phyloP scores from a whole-genome alignment of 2,329 filamentous ascomycete species.

The Aspergillus fumigatiaffinis region DNA sequence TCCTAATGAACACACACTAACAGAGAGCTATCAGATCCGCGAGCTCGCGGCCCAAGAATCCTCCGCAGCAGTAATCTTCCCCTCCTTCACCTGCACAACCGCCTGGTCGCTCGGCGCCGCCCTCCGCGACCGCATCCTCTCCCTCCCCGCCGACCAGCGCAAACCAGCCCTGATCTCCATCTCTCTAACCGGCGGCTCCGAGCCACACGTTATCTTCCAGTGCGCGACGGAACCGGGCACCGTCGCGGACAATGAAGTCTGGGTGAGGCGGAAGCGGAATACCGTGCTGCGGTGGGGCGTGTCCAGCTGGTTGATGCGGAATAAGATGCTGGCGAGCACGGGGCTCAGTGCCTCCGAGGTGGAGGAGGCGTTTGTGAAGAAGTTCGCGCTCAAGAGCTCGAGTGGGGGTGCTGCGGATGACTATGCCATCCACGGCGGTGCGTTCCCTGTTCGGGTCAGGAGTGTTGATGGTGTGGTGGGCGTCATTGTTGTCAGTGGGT shows the following conservation, averaged over 20 bases:
- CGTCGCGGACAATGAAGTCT: slow-evolving; percentile 66
- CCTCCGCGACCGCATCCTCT: slow-evolving; percentile 36
- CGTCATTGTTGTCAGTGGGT: slow-evolving; percentile 69
- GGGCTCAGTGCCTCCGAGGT: slow-evolving; percentile 43
- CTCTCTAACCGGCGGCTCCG: slow-evolving; percentile 25
- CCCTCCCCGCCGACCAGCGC: slow-evolving; percentile 28
- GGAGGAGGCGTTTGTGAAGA: slow-evolving; percentile 60
- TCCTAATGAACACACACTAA: no score
- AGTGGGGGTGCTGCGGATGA: slow-evolving; percentile 49
- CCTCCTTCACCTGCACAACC: slow-evolving; percentile 35
- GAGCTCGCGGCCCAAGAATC: slow-evolving; percentile 29
- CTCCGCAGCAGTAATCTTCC: slow-evolving; percentile 28
- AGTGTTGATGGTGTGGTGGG: slow-evolving; percentile 73
- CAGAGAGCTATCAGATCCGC: slow-evolving; percentile 14
- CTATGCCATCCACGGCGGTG: slow-evolving; percentile 77
- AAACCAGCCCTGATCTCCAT: slow-evolving; percentile 41
- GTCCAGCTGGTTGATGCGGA: slow-evolving; percentile 67
- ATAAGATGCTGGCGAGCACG: slow-evolving; percentile 50
- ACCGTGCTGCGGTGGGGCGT: slow-evolving; percentile 68
- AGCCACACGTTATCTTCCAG: slow-evolving; percentile 65
- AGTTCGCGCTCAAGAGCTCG: slow-evolving; percentile 57
- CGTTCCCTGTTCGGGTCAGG: slow-evolving; percentile 65
- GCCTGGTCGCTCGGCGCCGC: slow-evolving; percentile 38
- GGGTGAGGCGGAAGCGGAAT: slow-evolving; percentile 67
- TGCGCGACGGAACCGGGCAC: slow-evolving; percentile 62